Evolutionary conservation across 2,329 filamentous ascomycete species (phyloP).

Genomic region (Arthroderma sp.): DNA sequence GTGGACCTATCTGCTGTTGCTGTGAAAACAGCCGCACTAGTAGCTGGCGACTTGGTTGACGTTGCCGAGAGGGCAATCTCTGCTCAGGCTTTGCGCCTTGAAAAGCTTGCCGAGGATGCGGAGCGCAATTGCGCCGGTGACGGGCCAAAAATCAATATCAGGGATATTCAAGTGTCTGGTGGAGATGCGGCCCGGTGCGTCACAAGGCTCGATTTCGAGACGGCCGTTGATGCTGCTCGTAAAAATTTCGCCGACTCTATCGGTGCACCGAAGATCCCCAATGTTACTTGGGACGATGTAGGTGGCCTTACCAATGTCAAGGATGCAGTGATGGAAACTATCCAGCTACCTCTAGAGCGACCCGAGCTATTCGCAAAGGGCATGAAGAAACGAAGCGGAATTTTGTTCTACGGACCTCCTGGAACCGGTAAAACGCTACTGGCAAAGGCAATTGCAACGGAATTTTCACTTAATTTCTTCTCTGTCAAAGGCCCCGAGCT

Average conservation of each 20-base stretch:
- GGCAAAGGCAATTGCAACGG: conserved; percentile 97
- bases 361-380: conserved; percentile 99
- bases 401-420: conserved; percentile 95
- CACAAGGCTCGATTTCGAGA: conserved; percentile 71
- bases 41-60: conserved; percentile 86
- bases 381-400: conserved; percentile 92
- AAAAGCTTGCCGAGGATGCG: conserved; percentile 45
- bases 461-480: conserved; percentile 99
- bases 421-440: conserved; percentile 99
- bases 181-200: conserved; percentile 67
- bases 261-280: conserved; percentile 93
- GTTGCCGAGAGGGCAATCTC: conserved; percentile 82
- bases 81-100: conserved; percentile 61
- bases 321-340: conserved; percentile 96
- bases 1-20: conserved; percentile 77
- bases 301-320: conserved; percentile 97
- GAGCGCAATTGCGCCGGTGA: conserved; percentile 11
- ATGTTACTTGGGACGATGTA: conserved; percentile 99
- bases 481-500: conserved; percentile 97
- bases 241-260: conserved; percentile 98
- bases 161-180: conserved; percentile 79
- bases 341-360: conserved; percentile 97
- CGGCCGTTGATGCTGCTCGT: conserved; percentile 85
- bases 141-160: conserved; percentile 44
- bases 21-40: conserved; percentile 87